Base-by-base conservation (phyloP, 352 stramenopile genomes). In the Pythium utonaiense region DNA sequence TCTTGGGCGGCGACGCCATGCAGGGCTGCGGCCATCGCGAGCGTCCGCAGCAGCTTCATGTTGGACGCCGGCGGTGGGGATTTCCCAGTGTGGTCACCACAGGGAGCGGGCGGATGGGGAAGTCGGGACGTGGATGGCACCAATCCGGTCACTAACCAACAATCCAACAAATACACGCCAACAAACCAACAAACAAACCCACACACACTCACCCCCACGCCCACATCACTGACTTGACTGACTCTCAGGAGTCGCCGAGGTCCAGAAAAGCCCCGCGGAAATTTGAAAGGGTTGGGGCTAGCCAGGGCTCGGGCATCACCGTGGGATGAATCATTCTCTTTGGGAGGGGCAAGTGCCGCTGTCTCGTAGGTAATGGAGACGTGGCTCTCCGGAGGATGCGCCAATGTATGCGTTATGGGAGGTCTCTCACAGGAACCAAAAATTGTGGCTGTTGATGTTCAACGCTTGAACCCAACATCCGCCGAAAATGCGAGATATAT, bases 11-110 rank as follows among this genome's bases (percentile, higher is more conserved):
- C 19, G 27, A 25, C 45, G 25, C 44, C 52, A 16, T 28, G 44
- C n/a, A 61, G 25, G 9, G 27, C 52, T 38, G 22, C 60, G 44
- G 40, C 33, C 34, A 67, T 49, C 47, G 52, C 60, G 30, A 65
- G 50, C 58, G 22, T 57, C 45, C 60, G 52, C 60, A 51, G 28
- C 24, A 61, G 51, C 60, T 57, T 47, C 52, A 66, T 58, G n/a
- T 25, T 19, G 30, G 27, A 47, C 36, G 30, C 42, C 25, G 16
- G 19, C 21, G 55, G 30, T 30, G 51, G 31, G 21, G 40, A 47
- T 47, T n/a, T 47, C 40, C 40, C 40, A 47, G 40, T 47, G 40
- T 47, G 40, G n/a, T 33, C 40, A 19, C 14, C 40, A n/a, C n/a
- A 9, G 19, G 12, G 27, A 1, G n/a, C 40, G 6, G 40, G 6